Percentiles rank a stretch among this genome's conserved stretches.
phyloP scores from a whole-genome alignment of 169 alveolate genomes.

The Pseudocohnilembus persalinus region DNA sequence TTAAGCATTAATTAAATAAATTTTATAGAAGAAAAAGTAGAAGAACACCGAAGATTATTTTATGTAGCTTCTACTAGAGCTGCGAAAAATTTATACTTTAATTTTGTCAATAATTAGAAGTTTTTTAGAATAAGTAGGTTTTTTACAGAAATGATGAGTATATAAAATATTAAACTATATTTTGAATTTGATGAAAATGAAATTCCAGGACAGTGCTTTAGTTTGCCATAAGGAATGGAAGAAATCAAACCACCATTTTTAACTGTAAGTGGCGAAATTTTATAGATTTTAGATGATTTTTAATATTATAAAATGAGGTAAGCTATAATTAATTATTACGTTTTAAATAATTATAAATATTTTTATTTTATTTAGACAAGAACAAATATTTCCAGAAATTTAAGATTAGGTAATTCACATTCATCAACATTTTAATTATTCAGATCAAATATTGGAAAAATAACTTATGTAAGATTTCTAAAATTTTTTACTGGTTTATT shows the following conservation, averaged over 20 bases:
- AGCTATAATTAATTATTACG: background rate
- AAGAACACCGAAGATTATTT: slow-evolving; percentile 19
- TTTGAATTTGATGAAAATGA: background rate
- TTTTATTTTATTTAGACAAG: background rate
- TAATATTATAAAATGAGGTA: background rate
- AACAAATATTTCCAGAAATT: background rate
- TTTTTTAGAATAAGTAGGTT: slow-evolving; percentile 6
- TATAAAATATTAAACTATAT: background rate
- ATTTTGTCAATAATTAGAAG: background rate
- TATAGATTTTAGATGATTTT: background rate
- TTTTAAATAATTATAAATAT: no score
- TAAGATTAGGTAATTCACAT: background rate
- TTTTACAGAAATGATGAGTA: background rate
- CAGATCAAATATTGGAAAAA: background rate
- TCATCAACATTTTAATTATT: background rate
- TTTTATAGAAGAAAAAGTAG: slow-evolving; percentile 1
- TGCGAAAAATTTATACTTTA: slow-evolving; percentile 2
- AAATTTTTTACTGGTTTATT: no score
- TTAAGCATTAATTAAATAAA: background rate
- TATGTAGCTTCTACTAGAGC: slow-evolving; percentile 18
- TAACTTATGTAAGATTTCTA: background rate
- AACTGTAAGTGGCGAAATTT: no score
- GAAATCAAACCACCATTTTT: background rate
- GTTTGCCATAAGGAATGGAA: background rate
- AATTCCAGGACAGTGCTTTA: no score